Percentiles rank a stretch among this genome's conserved stretches.
Conservation (phyloP, 2,329 filamentous ascomycete genomes). For the Escovopsis sp. region DNA sequence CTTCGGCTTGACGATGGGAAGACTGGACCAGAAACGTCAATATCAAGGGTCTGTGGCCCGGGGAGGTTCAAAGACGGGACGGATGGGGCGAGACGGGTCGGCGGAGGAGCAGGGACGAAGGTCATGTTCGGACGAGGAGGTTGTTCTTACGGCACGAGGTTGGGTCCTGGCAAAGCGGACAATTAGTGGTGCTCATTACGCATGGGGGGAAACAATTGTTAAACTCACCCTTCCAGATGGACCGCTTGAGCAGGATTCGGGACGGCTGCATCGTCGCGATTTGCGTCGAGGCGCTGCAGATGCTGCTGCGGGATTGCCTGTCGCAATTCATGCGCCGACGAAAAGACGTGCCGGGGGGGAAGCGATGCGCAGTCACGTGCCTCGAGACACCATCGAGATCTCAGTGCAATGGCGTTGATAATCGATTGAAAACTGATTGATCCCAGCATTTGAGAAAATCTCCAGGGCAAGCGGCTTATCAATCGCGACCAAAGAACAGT, state of each 20-base stretch:
- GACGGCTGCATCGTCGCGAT: slow-evolving; percentile 49
- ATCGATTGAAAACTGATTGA: too few species aligned
- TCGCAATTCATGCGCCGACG: neutral
- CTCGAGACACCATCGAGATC: too few species aligned
- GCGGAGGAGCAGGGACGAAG: neutral
- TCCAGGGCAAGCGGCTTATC: neutral
- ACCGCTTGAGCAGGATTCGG: slow-evolving; percentile 54
- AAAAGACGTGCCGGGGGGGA: neutral
- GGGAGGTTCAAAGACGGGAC: slow-evolving; percentile 1
- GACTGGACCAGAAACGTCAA: slow-evolving; percentile 21
- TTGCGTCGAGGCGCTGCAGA: neutral
- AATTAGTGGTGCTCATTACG: slow-evolving; percentile 8
- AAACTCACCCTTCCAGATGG: slow-evolving; percentile 70
- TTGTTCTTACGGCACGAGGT: slow-evolving; percentile 37
- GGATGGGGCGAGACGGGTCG: slow-evolving; percentile 1
- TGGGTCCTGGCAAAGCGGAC: slow-evolving; percentile 24
- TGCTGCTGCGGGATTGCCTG: neutral
- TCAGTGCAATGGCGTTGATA: too few species aligned
- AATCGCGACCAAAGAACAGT: neutral
- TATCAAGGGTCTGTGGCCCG: neutral
- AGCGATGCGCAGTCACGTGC: neutral
- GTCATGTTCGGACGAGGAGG: neutral
- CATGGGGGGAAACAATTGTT: neutral
- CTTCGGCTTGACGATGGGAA: slow-evolving; percentile 48
- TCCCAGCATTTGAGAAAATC: too few species aligned